phyloP scores from a whole-genome alignment of 75 land plant species.

The Sequoiadendron giganteum region DNA sequence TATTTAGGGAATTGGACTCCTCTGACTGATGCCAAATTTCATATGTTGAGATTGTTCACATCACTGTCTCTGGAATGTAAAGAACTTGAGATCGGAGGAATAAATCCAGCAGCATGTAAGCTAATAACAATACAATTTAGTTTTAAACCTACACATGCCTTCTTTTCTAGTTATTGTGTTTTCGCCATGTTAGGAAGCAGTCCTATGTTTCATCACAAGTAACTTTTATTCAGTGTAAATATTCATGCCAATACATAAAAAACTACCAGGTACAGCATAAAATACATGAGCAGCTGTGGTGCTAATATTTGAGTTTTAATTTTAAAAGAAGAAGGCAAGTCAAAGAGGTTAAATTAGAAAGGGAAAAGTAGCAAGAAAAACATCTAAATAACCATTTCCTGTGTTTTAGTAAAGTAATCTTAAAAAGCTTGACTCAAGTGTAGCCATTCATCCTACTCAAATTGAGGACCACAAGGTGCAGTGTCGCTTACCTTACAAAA shows the following conservation, averaged over 20 bases:
- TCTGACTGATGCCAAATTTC: neutral
- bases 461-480: neutral
- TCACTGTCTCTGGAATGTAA: neutral
- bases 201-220: neutral
- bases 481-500: constrained; percentile 68
- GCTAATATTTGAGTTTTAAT: neutral
- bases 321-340: neutral
- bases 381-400: neutral
- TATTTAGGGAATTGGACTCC: neutral
- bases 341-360: neutral
- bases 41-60: neutral
- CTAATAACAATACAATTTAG: neutral
- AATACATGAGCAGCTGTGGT: neutral
- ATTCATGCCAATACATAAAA: neutral
- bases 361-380: neutral
- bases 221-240: neutral
- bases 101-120: neutral
- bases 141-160: too few species aligned
- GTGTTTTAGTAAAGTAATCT: neutral
- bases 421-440: neutral
- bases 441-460: neutral
- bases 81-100: neutral
- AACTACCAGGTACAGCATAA: neutral
- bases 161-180: too few species aligned
- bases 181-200: neutral